phyloP scores from a whole-genome alignment of 345 rosid genomes.

The Lumnitzera racemosa region DNA sequence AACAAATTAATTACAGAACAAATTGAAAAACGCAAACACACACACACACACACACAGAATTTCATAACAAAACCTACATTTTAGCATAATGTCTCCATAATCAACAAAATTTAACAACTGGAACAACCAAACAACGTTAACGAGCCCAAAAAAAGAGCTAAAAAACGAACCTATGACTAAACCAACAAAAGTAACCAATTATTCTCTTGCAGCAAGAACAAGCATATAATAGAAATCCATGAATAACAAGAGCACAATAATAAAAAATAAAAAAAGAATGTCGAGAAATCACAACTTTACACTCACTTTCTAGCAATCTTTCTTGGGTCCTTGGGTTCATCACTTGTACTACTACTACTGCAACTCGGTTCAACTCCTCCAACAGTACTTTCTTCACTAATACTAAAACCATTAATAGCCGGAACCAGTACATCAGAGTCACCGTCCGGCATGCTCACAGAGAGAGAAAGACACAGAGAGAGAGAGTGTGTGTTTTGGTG shows the following conservation, averaged over 20 bases:
- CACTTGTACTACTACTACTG: slow-evolving; percentile 1
- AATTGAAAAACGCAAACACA: neutral
- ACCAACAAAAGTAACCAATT: too few relatives aligned
- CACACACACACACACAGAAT: too few relatives aligned
- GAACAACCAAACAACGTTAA: neutral
- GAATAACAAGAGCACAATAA: neutral
- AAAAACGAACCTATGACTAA: neutral
- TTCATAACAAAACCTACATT: slow-evolving; percentile 11
- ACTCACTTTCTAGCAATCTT: slow-evolving; percentile 40
- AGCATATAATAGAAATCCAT: neutral
- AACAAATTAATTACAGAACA: neutral
- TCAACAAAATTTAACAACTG: too few relatives aligned
- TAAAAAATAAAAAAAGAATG: neutral
- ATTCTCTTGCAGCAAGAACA: neutral
- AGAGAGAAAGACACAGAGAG: too few relatives aligned
- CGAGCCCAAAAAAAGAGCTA: neutral
- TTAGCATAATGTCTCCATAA: slow-evolving; percentile 16
- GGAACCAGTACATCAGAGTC: neutral
- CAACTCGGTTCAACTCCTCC: slow-evolving; percentile 7
- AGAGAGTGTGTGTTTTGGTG: too few relatives aligned
- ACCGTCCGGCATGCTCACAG: neutral
- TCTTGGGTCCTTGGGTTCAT: slow-evolving; percentile 49
- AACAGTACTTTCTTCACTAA: neutral
- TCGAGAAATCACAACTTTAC: slow-evolving; percentile 2
- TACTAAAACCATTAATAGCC: neutral